Percentiles rank a stretch among this genome's conserved stretches.
These are phyloP conservation scores for Crithidia thermophila DNA, from an alignment of 208 protist species.

Conservation along the genomic window DNA sequence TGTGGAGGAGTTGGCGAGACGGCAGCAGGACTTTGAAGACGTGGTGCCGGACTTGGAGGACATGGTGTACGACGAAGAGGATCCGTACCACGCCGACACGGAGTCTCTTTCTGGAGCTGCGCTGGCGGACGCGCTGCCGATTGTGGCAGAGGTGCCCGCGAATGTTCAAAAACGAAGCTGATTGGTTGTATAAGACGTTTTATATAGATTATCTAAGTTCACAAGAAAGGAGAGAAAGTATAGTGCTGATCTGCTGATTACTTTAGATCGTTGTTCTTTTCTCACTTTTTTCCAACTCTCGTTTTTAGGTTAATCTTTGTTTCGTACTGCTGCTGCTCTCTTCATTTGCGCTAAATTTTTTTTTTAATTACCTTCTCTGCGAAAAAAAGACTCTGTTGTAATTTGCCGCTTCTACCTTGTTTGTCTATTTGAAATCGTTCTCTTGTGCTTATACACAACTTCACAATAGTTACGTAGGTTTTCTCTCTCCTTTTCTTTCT, in stretches of 20 bases:
- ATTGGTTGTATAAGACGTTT: background rate
- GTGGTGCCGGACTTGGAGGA: constrained; percentile 26
- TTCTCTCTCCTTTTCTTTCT: too few species aligned
- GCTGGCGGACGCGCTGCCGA: constrained; percentile 8
- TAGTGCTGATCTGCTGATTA: too few species aligned
- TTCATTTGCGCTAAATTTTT: background rate
- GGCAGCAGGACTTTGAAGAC: constrained; percentile 26
- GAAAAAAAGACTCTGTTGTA: too few species aligned
- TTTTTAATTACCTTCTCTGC: constrained; percentile 2
- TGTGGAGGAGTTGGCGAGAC: constrained; percentile 19
- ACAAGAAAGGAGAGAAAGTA: too few species aligned
- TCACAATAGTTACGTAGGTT: too few species aligned
- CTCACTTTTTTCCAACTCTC: too few species aligned
- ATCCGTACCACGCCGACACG: background rate
- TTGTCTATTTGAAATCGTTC: background rate
- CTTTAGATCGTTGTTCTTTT: too few species aligned
- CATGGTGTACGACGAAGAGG: constrained; percentile 17
- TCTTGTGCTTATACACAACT: too few species aligned
- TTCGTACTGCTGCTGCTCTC: background rate
- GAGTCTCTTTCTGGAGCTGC: constrained; percentile 1
- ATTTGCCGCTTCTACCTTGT: too few species aligned
- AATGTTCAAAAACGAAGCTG: background rate
- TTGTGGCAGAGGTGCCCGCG: background rate
- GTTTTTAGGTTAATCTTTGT: too few species aligned
- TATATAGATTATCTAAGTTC: too few species aligned